Conservation (phyloP, 177 flowering plant genomes). For the Tripterygium wilfordii region DNA sequence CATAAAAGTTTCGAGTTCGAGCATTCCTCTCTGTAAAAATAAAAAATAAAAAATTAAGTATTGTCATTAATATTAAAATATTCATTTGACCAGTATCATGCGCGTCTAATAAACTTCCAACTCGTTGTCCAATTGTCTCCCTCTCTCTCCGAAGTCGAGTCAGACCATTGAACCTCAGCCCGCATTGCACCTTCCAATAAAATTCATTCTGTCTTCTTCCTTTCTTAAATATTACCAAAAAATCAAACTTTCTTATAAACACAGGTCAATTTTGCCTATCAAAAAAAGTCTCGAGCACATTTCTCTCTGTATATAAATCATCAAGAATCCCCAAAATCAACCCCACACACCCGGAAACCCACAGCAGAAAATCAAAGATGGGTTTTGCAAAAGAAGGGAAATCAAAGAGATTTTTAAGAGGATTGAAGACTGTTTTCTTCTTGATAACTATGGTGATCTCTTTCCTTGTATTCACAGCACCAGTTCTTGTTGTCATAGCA, state of each 20-base stretch:
- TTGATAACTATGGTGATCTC: conserved; percentile 69
- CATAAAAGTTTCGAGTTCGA: too few relatives aligned
- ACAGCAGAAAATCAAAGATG: conserved; percentile 20
- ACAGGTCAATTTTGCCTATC: too few relatives aligned
- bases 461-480: conserved; percentile 73
- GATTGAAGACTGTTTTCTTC: conserved; percentile 64
- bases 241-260: too few relatives aligned
- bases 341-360: neutral
- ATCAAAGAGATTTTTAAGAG: conserved; percentile 38
- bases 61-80: conserved; percentile 8
- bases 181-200: conserved; percentile 23
- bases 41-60: too few relatives aligned
- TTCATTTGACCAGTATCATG: conserved; percentile 18
- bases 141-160: too few relatives aligned
- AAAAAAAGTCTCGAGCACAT: too few relatives aligned
- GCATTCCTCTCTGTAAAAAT: too few relatives aligned
- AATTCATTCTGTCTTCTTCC: too few relatives aligned
- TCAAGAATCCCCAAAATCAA: neutral
- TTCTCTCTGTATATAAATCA: conserved; percentile 1
- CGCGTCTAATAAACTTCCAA: conserved; percentile 15
- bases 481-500: conserved; percentile 54
- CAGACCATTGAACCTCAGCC: conserved; percentile 20
- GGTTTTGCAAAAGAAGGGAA: conserved; percentile 54
- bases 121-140: too few relatives aligned
- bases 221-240: too few relatives aligned